A percentile compares a stretch with the other conserved stretches of the same genome.
Conservation (phyloP, 495 filamentous ascomycete species). For the Aspergillus leporis region DNA sequence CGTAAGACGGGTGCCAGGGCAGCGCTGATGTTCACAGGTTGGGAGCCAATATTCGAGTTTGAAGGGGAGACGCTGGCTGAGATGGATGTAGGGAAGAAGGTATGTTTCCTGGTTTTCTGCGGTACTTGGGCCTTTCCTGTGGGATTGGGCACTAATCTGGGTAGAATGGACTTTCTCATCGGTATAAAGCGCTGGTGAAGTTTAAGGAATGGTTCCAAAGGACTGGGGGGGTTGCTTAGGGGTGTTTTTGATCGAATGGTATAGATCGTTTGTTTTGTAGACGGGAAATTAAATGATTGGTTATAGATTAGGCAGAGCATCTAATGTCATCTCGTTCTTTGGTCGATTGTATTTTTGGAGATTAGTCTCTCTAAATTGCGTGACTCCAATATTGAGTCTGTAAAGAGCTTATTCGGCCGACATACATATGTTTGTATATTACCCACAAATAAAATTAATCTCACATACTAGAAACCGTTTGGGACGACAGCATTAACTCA, state of each 20-base stretch:
- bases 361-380: neutral
- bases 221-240: neutral
- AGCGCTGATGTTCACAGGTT: slow-evolving; percentile 50
- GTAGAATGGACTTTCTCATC: slow-evolving; percentile 79
- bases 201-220: slow-evolving; percentile 68
- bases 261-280: neutral
- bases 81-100: slow-evolving; percentile 79
- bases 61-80: slow-evolving; percentile 88
- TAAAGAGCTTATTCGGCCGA: neutral
- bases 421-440: neutral
- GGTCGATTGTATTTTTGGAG: neutral
- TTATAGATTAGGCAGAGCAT: too few relatives aligned
- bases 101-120: slow-evolving; percentile 5
- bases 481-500: neutral
- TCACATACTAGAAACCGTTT: neutral
- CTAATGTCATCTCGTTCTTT: neutral
- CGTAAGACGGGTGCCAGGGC: neutral
- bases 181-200: slow-evolving; percentile 72
- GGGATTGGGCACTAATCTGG: slow-evolving; percentile 17
- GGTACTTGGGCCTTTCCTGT: neutral
- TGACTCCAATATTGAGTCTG: neutral
- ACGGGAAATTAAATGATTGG: too few relatives aligned
- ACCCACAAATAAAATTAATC: neutral
- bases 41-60: slow-evolving; percentile 91
- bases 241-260: neutral